Evolutionary conservation across 345 rosid genomes (phyloP).

Genomic region (Durio zibethinus): DNA sequence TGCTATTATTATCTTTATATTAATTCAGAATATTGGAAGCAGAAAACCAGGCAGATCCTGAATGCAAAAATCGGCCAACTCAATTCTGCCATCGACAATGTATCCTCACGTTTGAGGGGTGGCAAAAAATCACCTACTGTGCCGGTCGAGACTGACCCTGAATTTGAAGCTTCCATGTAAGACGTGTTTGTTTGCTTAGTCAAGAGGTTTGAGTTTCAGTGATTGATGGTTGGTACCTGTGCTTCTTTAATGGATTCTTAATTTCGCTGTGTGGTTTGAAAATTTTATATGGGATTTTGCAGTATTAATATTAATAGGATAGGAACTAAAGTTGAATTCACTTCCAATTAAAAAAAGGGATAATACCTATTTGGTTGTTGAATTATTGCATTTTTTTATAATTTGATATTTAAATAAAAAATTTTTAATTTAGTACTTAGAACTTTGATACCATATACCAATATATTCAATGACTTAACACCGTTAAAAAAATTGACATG

Average conservation of each 20-base stretch:
- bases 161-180: conserved; percentile 62
- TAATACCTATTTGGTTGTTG: too few relatives aligned
- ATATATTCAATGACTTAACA: too few relatives aligned
- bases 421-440: too few relatives aligned
- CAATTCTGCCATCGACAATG: conserved; percentile 86
- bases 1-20: background rate
- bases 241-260: background rate
- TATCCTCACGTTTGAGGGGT: conserved; percentile 81
- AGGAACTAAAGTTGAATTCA: too few relatives aligned
- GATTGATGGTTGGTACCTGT: background rate
- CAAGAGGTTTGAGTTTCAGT: background rate
- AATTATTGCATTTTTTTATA: too few relatives aligned
- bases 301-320: too few relatives aligned
- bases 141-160: conserved; percentile 56
- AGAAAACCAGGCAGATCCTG: conserved; percentile 86
- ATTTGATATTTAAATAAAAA: too few relatives aligned
- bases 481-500: too few relatives aligned
- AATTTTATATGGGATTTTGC: too few relatives aligned
- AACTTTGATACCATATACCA: too few relatives aligned
- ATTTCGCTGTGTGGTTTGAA: too few relatives aligned
- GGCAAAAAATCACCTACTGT: conserved; percentile 41
- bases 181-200: background rate
- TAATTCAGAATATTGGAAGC: conserved; percentile 23
- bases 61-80: conserved; percentile 85
- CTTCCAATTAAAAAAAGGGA: too few relatives aligned